phyloP scores from a whole-genome alignment of 148 eudicot genomes.

The Tetragonia tetragonoides region DNA sequence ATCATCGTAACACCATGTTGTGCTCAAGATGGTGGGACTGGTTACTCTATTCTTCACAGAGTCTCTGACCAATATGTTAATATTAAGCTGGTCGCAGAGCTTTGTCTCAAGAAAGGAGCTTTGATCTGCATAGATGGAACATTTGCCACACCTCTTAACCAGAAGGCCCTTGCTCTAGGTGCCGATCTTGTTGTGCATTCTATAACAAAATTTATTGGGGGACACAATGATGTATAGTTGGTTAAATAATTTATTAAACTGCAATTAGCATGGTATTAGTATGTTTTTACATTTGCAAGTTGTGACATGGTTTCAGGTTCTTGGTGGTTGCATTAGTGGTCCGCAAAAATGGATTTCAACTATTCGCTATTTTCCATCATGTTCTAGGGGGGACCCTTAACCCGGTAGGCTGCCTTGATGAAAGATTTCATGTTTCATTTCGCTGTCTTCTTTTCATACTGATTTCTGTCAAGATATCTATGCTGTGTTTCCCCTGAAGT shows the following conservation, averaged over 20 bases:
- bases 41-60: slow-evolving; percentile 77
- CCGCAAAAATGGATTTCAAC: slow-evolving; percentile 49
- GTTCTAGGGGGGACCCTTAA: slow-evolving; percentile 92
- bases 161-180: slow-evolving; percentile 87
- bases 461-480: not conserved
- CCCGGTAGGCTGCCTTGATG: slow-evolving; percentile 42
- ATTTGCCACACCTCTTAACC: slow-evolving; percentile 90
- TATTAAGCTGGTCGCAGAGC: slow-evolving; percentile 76
- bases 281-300: not conserved
- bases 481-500: not conserved
- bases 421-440: not conserved
- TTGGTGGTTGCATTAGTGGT: slow-evolving; percentile 87
- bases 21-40: slow-evolving; percentile 21
- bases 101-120: slow-evolving; percentile 80
- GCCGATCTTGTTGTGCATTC: slow-evolving; percentile 85
- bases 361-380: slow-evolving; percentile 70
- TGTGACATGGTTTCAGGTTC: slow-evolving; percentile 49
- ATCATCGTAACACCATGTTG: not conserved
- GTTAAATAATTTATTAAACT: not conserved
- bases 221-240: slow-evolving; percentile 72
- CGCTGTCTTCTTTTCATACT: not conserved
- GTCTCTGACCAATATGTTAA: slow-evolving; percentile 95
- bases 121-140: slow-evolving; percentile 88
- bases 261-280: not conserved
- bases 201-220: slow-evolving; percentile 70